Conservation (phyloP, 2,329 filamentous ascomycete genomes). For the Metarhizium sp. region DNA sequence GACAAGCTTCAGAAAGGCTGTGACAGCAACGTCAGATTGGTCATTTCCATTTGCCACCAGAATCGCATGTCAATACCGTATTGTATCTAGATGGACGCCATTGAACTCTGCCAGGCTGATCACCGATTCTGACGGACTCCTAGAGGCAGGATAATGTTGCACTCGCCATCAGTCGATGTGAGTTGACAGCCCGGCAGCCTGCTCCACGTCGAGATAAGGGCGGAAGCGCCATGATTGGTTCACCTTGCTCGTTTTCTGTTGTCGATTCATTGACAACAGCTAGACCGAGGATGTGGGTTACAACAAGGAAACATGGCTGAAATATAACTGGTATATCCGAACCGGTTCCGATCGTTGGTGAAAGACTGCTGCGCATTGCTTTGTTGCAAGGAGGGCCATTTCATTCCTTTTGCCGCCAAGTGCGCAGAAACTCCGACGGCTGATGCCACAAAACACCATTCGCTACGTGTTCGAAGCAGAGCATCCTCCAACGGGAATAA, state of each 20-base stretch:
- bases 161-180: conserved; percentile 11
- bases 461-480: background rate
- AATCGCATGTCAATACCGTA: background rate
- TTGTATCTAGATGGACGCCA: background rate
- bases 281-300: background rate
- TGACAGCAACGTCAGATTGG: background rate
- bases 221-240: conserved; percentile 27
- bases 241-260: conserved; percentile 27
- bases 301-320: background rate
- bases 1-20: background rate
- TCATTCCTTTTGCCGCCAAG: background rate
- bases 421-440: background rate
- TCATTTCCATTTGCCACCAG: background rate
- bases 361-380: background rate
- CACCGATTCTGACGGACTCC: background rate
- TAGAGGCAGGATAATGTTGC: background rate
- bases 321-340: background rate
- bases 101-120: background rate
- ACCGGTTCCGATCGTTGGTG: background rate
- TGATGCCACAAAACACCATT: background rate
- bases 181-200: conserved; percentile 7
- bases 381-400: background rate
- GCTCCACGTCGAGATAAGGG: conserved; percentile 31
- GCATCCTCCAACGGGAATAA: background rate
- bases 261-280: conserved; percentile 23